Evolutionary conservation across 805 yeast genomes (phyloP), one percentile per base, ranked within the genome.

Genomic region (Candida xyloterini): DNA sequence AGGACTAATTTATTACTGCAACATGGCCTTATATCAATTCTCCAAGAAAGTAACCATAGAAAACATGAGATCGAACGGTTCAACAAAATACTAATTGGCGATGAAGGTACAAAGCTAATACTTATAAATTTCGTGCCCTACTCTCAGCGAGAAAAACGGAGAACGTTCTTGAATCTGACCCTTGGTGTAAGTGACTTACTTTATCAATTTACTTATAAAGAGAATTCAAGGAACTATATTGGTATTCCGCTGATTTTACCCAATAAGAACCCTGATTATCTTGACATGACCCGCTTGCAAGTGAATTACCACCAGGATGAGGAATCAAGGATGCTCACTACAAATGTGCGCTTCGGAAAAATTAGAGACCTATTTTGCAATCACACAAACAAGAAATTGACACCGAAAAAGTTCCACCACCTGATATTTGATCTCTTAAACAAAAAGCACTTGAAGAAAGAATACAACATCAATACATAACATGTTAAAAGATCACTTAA

Each of bases 401-500:
- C 56, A 11, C 45, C 59, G 1, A 48, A 47, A 28, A 45, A 42
- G 18, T 47, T 63, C 4, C 66, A 63, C 30, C 57, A 58, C 32
- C 52, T 50, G 30, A 43, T 63, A 2, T 64, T 52, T 40, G 68
- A 64, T 36, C 40, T 62, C 18, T 42, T 63, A 13, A 61, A 62
- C 34, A 23, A 45, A 7, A 5, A 27, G 7, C 33, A 25, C 30
- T 25, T 58, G 26, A 28, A 37, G 24, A 46, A 45, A 39, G 41
- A 46, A 18, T 55, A 51, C 41, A 35, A 20, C 3, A 37, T 46
- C 29, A 41, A 42, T 16, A 40, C 30, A 10, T 48, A 26, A 10
- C 13, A 20, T 14, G 25, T 9, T 23, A 23, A 15, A 20, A n/a
- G 27, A 48, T n/a, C 7, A 15, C 24, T 14, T 11, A 5, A 15